phyloP scores from a whole-genome alignment of 345 rosid genomes.

The Bruguiera sexangula region DNA sequence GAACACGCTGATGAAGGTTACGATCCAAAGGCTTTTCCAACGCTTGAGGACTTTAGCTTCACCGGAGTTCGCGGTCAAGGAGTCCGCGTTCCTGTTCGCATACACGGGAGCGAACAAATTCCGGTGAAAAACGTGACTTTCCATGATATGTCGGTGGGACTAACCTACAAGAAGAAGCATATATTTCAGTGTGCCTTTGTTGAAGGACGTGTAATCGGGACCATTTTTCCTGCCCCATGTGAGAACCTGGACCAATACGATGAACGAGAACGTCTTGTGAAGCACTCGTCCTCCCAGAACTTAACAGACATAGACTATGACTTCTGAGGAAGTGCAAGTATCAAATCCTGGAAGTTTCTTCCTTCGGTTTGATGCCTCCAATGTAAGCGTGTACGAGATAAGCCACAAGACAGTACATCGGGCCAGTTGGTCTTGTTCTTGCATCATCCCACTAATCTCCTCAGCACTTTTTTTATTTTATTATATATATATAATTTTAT shows the following conservation, averaged over 20 bases:
- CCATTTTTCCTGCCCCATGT: constrained; percentile 80
- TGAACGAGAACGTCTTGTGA: constrained; percentile 60
- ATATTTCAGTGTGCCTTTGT: constrained; percentile 84
- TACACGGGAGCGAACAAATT: constrained; percentile 66
- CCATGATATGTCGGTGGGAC: constrained; percentile 67
- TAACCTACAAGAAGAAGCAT: constrained; percentile 83
- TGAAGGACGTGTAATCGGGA: constrained; percentile 79
- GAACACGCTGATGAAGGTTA: constrained; percentile 83
- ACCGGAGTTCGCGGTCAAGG: constrained; percentile 67
- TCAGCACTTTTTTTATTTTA: neutral
- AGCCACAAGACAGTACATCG: constrained; percentile 3
- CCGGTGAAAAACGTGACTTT: constrained; percentile 60
- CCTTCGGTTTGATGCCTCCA: constrained; percentile 3
- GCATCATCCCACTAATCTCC: no score
- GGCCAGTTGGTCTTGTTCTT: constrained; percentile 14
- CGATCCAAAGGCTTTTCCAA: constrained; percentile 70
- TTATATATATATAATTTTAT: no score
- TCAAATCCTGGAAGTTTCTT: neutral
- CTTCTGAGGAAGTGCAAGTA: constrained; percentile 29
- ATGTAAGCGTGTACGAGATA: constrained; percentile 8
- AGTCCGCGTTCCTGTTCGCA: constrained; percentile 78
- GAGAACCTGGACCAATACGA: constrained; percentile 83
- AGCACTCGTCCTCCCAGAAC: constrained; percentile 59
- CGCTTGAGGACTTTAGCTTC: constrained; percentile 63
- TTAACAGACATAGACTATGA: constrained; percentile 80